Evolutionary conservation across 106 monocot species (phyloP), one percentile per base, ranked within the genome.

Genomic region (Gastrodia elata): DNA sequence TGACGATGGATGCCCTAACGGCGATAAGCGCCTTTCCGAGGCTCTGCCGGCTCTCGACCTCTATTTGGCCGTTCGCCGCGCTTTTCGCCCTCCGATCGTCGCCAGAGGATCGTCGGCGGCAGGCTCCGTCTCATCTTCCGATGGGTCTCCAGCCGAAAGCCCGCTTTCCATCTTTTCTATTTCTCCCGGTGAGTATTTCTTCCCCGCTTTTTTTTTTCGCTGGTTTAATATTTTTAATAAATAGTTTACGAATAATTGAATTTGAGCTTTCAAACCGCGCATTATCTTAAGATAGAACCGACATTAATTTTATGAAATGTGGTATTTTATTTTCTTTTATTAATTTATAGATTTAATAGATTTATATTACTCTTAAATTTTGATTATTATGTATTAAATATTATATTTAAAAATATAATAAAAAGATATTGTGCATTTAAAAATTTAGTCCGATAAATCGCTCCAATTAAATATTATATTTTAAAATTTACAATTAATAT

Each of bases 1-100:
- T 70, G 82, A 64, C 14, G 26, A 65, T 25, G 59, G 39, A 26
- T 39, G 18, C 30, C 39, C 37, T 24, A 71, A 72, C 38, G 69
- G 61, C 11, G 65, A 80, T n/a, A 68, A 26, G 42, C 42, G 75
- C 28, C 77, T 93, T 7, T 44, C 83, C 11, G 73, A 87, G 64
- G 86, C 81, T 0, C 43, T 87, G 35, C 87, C 83, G n/a, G 87
- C 87, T 4, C 78, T 87, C 26, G 83, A 87, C 76, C 76, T 84
- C 15, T 87, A 79, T 76, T 79, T 76, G 48, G 83, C 83, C 18
- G 71, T 87, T 2, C 78, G 84, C 39, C 75, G 81, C 8, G 15
- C 44, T 8, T 74, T 27, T 38, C 4, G 6, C 44, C 8, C 41
- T 9, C 42, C 75, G 25, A 9, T n/a, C n/a, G n/a, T 38, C 6